These are phyloP conservation scores for Talaromyces thailandensis DNA, from an alignment of 495 filamentous ascomycete species.

Conservation along the genomic window DNA sequence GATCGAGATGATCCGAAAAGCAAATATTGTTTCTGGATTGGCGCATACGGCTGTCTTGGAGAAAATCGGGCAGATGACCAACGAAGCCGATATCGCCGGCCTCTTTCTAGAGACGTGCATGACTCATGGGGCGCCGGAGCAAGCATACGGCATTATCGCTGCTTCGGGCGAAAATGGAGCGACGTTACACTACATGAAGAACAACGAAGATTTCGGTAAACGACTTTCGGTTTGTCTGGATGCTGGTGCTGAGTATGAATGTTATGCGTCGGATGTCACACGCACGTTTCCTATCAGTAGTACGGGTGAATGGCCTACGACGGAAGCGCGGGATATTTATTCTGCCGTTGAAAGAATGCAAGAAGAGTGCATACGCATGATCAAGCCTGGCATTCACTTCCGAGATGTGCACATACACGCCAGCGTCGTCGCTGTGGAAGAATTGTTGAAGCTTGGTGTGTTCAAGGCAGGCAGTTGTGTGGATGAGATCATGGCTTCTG, in stretches of 20 bases:
- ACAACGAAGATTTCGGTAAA: conserved; percentile 58
- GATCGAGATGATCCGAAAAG: conserved; percentile 65
- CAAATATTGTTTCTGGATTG: conserved; percentile 63
- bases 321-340: conserved; percentile 62
- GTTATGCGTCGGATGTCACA: conserved; percentile 88
- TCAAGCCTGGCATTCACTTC: conserved; percentile 59
- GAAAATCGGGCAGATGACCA: conserved; percentile 49
- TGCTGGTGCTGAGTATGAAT: conserved; percentile 75
- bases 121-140: conserved; percentile 58
- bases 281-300: conserved; percentile 64
- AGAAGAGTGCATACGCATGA: conserved; percentile 57
- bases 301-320: conserved; percentile 46
- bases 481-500: conserved; percentile 55
- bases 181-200: conserved; percentile 77
- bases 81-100: conserved; percentile 78
- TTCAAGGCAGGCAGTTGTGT: conserved; percentile 37
- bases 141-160: conserved; percentile 83
- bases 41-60: conserved; percentile 64
- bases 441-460: conserved; percentile 62
- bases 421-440: conserved; percentile 60
- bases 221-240: conserved; percentile 72
- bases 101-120: conserved; percentile 64
- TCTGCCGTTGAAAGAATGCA: conserved; percentile 76
- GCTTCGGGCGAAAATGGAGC: conserved; percentile 70
- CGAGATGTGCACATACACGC: conserved; percentile 61